Conservation (phyloP, 495 filamentous ascomycete species). For the Viridothelium virens region DNA sequence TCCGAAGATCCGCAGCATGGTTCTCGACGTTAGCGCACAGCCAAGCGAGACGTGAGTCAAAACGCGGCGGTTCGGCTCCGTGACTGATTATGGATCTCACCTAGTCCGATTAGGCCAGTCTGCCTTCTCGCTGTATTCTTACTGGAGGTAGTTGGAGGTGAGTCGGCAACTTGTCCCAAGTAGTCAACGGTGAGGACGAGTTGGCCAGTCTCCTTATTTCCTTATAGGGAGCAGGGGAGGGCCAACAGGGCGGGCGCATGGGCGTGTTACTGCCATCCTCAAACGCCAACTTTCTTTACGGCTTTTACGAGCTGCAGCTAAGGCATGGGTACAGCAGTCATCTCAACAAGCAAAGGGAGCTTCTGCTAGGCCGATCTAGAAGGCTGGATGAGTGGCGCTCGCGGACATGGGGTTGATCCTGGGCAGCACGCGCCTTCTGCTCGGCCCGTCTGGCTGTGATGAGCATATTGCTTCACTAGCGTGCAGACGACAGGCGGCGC, state of each 20-base stretch:
- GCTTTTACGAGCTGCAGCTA: conserved; percentile 2
- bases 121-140: no score
- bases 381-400: conserved; percentile 9
- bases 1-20: conserved; percentile 12
- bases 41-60: conserved; percentile 6
- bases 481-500: conserved; percentile 9
- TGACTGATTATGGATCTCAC: background rate
- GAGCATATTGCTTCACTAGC: conserved; percentile 11
- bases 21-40: background rate
- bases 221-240: background rate
- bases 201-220: background rate
- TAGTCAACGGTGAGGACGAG: no score
- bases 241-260: background rate
- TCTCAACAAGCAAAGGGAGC: no score
- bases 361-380: background rate
- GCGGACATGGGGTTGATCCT: conserved; percentile 1
- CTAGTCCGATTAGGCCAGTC: no score
- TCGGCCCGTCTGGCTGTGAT: conserved; percentile 10
- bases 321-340: background rate
- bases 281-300: conserved; percentile 8
- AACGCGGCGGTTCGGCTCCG: background rate
- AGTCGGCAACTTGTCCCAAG: no score
- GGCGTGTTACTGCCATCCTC: background rate
- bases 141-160: no score
- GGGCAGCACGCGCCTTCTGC: conserved; percentile 11